Evolutionary conservation across 371 early-diverging fungal genomes (phyloP), one percentile per base, ranked within the genome.

Genomic region (Blakeslea trispora): DNA sequence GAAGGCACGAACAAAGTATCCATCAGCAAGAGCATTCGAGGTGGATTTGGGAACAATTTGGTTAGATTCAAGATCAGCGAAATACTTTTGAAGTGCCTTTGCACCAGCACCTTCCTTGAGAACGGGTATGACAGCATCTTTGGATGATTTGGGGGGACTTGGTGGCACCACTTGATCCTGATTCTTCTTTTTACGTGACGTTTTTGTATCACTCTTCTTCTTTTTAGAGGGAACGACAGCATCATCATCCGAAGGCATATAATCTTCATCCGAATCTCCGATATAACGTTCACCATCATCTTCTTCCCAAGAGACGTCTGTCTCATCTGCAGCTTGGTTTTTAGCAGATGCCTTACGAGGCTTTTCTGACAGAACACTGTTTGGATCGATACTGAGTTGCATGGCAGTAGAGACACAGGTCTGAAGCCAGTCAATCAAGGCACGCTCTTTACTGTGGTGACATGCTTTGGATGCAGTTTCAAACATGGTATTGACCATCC

Each of bases 1-100:
- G 67, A 74, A 81, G 5, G 87, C 48, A 41, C 66, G 56, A 21
- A 63, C 68, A 57, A 69, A 79, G 23, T 66, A 70, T 18, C 72
- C 76, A 10, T 65, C 51, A 5, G 44, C 18, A 19, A 76, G 32
- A n/a, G 42, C 62, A 50, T 53, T 19, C 7, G 35, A 24, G n/a
- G 50, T 21, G 5, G 59, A 43, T 51, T 66, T 23, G 48, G 48
- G n/a, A 13, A 28, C 31, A 18, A 32, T 31, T 2, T 50, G 45
- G 2, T 34, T 37, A 15, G 45, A 14, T 18, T 21, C 46, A 9
- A 59, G 44, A 19, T 51, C 49, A 8, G 31, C 22, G 59, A 73
- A 71, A 15, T 68, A 64, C 41, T 61, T 59, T 3, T 52, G 48
- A 13, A 76, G 55, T 2, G 68, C 70, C 17, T 65, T 64, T 7